These are phyloP conservation scores for Conticribra guillardii DNA, from an alignment of 108 stramenopile genomes.

Conservation along the genomic window DNA sequence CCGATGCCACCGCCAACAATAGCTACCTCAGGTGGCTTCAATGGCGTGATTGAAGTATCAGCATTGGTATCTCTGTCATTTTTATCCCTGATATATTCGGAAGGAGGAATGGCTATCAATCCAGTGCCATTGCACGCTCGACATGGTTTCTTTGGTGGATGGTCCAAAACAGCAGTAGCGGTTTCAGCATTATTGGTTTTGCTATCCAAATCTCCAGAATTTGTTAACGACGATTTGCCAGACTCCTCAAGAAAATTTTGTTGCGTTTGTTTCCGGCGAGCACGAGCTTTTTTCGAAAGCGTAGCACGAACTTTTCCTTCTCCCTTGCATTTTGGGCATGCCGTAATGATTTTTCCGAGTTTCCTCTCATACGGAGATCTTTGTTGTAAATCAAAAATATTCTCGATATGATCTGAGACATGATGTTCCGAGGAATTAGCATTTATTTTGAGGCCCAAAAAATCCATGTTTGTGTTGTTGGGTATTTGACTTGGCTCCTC, in stretches of 20 bases:
- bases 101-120: slow-evolving; percentile 18
- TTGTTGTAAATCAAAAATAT: not conserved
- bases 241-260: not conserved
- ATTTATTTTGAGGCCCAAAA: not conserved
- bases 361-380: slow-evolving; percentile 41
- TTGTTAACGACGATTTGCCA: no score
- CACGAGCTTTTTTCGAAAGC: slow-evolving; percentile 59
- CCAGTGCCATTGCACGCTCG: slow-evolving; percentile 49
- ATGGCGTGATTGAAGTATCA: no score
- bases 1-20: slow-evolving; percentile 89
- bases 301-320: slow-evolving; percentile 57
- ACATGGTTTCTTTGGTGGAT: slow-evolving; percentile 55
- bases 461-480: no score
- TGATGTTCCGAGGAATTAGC: not conserved
- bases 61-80: no score
- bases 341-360: slow-evolving; percentile 28
- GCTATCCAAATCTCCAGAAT: no score
- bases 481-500: no score
- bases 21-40: no score
- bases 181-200: slow-evolving; percentile 1
- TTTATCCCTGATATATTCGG: no score
- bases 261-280: slow-evolving; percentile 24
- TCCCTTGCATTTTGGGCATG: slow-evolving; percentile 62
- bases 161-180: slow-evolving; percentile 15
- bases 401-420: not conserved